Evolutionary conservation across 352 stramenopile genomes (phyloP).

Genomic region (Blastocystis sp.): DNA sequence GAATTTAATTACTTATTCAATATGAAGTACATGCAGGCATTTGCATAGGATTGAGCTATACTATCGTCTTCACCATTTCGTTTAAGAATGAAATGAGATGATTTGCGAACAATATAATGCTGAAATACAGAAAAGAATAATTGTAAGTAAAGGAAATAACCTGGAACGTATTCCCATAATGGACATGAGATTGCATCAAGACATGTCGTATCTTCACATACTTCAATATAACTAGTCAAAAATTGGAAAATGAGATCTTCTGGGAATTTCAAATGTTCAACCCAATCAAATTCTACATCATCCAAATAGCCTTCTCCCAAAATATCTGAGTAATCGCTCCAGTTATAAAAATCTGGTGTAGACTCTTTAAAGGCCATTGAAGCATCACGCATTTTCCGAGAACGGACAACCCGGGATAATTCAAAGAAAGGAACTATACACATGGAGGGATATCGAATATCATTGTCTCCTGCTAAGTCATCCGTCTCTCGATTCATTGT

Average conservation of each 20-base stretch:
- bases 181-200: not conserved
- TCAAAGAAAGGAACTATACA: conserved; percentile 53
- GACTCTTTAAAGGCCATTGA: not conserved
- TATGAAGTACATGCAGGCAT: not conserved
- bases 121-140: conserved; percentile 42
- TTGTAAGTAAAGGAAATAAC: conserved; percentile 37
- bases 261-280: not conserved
- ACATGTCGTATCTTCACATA: conserved; percentile 6
- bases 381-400: not conserved
- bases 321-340: not conserved
- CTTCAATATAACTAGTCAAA: conserved; percentile 30
- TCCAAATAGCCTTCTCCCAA: not conserved
- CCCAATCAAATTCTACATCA: conserved; percentile 28
- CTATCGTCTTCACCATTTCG: not conserved
- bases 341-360: conserved; percentile 37
- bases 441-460: conserved; percentile 41
- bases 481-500: not conserved
- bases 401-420: conserved; percentile 14
- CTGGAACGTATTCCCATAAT: conserved; percentile 38
- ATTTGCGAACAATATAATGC: conserved; percentile 34
- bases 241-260: conserved; percentile 9
- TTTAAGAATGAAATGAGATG: conserved; percentile 29
- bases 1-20: not conserved
- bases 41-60: not conserved
- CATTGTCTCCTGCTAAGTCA: not conserved